Evolutionary conservation across 1,284 basidiomycete species (phyloP).

Genomic region (Ganoderma resinaceum): DNA sequence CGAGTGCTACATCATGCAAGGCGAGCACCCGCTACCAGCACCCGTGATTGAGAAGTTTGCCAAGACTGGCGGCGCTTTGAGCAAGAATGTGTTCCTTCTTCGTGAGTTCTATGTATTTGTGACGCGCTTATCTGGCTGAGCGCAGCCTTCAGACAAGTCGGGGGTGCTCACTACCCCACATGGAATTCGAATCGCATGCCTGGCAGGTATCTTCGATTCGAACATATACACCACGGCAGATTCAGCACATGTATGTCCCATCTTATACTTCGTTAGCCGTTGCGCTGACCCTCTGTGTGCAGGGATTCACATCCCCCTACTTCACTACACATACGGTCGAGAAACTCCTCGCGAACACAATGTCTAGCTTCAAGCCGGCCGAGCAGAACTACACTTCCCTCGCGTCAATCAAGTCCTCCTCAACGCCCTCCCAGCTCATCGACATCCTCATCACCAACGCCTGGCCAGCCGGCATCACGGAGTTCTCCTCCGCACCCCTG

Average conservation of each 20-base stretch:
- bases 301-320: slow-evolving; percentile 78
- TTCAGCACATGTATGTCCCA: slow-evolving; percentile 61
- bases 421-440: slow-evolving; percentile 68
- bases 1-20: slow-evolving; percentile 93
- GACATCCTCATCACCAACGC: slow-evolving; percentile 87
- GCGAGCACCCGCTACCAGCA: slow-evolving; percentile 75
- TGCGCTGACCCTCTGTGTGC: neutral
- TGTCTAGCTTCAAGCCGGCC: slow-evolving; percentile 53
- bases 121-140: neutral
- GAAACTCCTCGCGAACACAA: slow-evolving; percentile 71
- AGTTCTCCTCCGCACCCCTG: slow-evolving; percentile 62
- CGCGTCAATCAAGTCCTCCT: slow-evolving; percentile 67
- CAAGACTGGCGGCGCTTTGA: slow-evolving; percentile 79
- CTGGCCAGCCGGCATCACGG: slow-evolving; percentile 77
- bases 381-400: slow-evolving; percentile 65
- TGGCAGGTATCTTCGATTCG: slow-evolving; percentile 80
- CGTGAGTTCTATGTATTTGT: slow-evolving; percentile 58
- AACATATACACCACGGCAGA: slow-evolving; percentile 63
- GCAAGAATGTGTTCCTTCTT: slow-evolving; percentile 83
- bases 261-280: neutral
- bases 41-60: slow-evolving; percentile 77
- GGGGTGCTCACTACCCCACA: slow-evolving; percentile 83
- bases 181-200: slow-evolving; percentile 85
- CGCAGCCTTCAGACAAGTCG: slow-evolving; percentile 71
- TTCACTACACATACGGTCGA: slow-evolving; percentile 77